Evolutionary conservation across 495 filamentous ascomycete species (phyloP).

Genomic region (Cladorrhinum samala): DNA sequence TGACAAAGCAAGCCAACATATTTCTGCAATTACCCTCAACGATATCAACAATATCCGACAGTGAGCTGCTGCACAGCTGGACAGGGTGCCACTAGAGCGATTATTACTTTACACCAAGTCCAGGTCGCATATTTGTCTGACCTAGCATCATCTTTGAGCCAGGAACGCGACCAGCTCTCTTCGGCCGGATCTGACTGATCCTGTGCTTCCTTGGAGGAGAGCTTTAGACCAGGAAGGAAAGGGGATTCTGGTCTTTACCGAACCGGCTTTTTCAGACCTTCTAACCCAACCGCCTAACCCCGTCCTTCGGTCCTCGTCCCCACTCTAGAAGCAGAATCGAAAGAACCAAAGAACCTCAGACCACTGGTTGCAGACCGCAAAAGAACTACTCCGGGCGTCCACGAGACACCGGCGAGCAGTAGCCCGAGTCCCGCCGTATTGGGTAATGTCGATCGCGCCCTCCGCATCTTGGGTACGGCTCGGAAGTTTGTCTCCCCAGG

Average conservation of each 20-base stretch:
- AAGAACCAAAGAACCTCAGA: not conserved
- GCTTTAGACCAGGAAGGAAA: conserved; percentile 2
- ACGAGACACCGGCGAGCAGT: conserved; percentile 10
- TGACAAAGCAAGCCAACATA: conserved; percentile 32
- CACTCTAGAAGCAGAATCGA: no score
- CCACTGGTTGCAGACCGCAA: not conserved
- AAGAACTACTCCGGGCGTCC: not conserved
- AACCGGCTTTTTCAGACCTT: no score
- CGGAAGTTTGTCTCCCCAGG: conserved; percentile 20
- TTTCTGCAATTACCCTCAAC: conserved; percentile 32
- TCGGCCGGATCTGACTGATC: conserved; percentile 15
- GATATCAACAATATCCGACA: conserved; percentile 34
- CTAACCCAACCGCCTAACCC: no score
- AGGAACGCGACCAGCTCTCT: conserved; percentile 8
- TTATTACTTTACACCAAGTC: no score
- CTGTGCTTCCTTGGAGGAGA: conserved; percentile 16
- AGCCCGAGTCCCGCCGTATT: conserved; percentile 10
- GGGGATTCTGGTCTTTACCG: no score
- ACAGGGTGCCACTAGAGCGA: no score
- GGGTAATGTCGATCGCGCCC: conserved; percentile 27
- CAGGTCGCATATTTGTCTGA: no score
- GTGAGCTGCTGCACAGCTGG: conserved; percentile 40
- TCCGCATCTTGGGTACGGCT: conserved; percentile 20
- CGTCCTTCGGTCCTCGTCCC: no score
- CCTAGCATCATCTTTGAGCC: conserved; percentile 14